Conservation (phyloP, 306 rosid genomes). For the Castanospermum australe region DNA sequence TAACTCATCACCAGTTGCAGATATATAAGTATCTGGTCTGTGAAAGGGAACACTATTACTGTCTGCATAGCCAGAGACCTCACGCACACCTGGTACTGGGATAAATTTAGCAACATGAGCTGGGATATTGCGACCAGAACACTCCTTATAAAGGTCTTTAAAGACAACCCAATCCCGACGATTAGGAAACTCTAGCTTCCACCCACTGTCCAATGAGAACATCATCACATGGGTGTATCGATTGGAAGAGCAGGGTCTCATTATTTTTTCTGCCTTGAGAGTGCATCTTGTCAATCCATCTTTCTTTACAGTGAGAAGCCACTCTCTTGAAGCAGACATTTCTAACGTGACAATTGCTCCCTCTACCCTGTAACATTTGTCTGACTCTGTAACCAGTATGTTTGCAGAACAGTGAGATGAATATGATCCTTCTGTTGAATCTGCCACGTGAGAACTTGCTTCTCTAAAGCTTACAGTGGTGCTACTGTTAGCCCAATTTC, state of each 20-base stretch:
- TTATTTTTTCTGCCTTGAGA: slow-evolving; percentile 57
- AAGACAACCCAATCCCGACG: slow-evolving; percentile 58
- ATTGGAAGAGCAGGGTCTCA: slow-evolving; percentile 54
- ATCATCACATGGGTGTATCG: slow-evolving; percentile 51
- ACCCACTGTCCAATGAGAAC: slow-evolving; percentile 49
- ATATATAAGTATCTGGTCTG: slow-evolving; percentile 61
- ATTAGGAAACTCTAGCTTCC: slow-evolving; percentile 74
- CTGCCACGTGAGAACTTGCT: background rate
- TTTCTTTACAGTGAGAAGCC: slow-evolving; percentile 69
- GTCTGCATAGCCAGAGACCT: slow-evolving; percentile 49
- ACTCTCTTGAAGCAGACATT: slow-evolving; percentile 48
- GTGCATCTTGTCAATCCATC: slow-evolving; percentile 51
- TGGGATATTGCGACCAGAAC: slow-evolving; percentile 53
- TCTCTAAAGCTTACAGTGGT: slow-evolving; percentile 28
- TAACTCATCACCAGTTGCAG: slow-evolving; percentile 55
- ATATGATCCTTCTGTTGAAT: slow-evolving; percentile 23
- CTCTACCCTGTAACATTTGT: slow-evolving; percentile 57
- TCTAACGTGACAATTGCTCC: slow-evolving; percentile 52
- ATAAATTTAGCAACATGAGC: slow-evolving; percentile 42
- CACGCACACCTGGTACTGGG: slow-evolving; percentile 72
- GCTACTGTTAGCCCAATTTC: slow-evolving; percentile 25
- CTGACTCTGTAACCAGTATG: slow-evolving; percentile 55
- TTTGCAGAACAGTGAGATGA: slow-evolving; percentile 52
- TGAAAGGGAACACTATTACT: slow-evolving; percentile 27
- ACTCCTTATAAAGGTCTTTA: slow-evolving; percentile 74